These are phyloP conservation scores for Umbelopsis ramanniana DNA, from an alignment of 192 early-diverging fungal genomes.

Conservation along the genomic window DNA sequence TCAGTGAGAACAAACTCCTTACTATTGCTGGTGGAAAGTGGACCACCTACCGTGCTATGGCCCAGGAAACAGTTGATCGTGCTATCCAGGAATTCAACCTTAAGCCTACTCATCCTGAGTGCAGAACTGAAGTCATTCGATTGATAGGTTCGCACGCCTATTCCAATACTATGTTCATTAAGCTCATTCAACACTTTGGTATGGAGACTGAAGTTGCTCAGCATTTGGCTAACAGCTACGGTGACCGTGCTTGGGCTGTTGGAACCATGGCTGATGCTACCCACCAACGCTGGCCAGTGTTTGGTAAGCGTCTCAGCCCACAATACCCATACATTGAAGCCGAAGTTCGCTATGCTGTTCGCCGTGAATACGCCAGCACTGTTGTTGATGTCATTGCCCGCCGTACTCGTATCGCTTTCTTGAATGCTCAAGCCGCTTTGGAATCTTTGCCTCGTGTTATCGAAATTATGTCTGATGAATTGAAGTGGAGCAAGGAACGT, in stretches of 20 bases:
- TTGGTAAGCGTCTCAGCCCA: slow-evolving; percentile 76
- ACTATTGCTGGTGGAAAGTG: slow-evolving; percentile 99
- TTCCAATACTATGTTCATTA: slow-evolving; percentile 93
- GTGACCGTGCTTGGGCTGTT: slow-evolving; percentile 94
- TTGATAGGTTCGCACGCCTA: slow-evolving; percentile 89
- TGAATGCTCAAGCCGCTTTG: slow-evolving; percentile 89
- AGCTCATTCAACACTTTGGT: slow-evolving; percentile 94
- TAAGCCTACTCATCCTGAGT: slow-evolving; percentile 61
- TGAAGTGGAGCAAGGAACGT: slow-evolving; percentile 74
- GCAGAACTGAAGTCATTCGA: slow-evolving; percentile 75
- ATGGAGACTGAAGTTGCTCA: slow-evolving; percentile 91
- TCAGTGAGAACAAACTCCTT: slow-evolving; percentile 76
- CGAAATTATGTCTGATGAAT: slow-evolving; percentile 91
- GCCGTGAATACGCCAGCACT: slow-evolving; percentile 91
- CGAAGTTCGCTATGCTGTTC: slow-evolving; percentile 91
- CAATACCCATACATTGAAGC: slow-evolving; percentile 94
- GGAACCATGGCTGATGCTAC: slow-evolving; percentile 80
- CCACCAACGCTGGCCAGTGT: slow-evolving; percentile 76
- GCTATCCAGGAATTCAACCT: slow-evolving; percentile 81
- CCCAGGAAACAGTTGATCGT: slow-evolving; percentile 89
- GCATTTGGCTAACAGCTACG: slow-evolving; percentile 91
- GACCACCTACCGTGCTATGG: slow-evolving; percentile 98
- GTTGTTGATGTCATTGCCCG: slow-evolving; percentile 94
- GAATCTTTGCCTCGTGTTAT: slow-evolving; percentile 86
- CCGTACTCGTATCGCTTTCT: slow-evolving; percentile 89